Evolutionary conservation across 2,329 filamentous ascomycete species (phyloP).

Genomic region (Fusarium protoensiforme): DNA sequence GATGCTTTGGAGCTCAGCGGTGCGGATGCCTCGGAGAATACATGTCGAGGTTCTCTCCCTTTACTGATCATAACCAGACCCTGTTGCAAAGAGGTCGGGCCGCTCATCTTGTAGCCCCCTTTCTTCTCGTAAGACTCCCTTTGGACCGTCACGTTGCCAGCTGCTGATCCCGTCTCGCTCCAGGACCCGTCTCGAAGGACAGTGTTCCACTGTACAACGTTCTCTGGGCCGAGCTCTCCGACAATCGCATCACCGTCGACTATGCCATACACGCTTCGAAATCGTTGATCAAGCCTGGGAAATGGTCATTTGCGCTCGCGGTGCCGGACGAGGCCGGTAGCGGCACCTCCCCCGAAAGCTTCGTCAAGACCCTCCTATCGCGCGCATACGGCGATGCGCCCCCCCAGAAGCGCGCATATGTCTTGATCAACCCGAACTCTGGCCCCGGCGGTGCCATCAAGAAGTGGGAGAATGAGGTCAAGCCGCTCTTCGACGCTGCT

Average conservation of each 20-base stretch:
- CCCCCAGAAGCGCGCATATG: slow-evolving; percentile 81
- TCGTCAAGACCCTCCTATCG: slow-evolving; percentile 73
- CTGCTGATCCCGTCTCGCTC: slow-evolving; percentile 11
- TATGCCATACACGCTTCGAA: slow-evolving; percentile 74
- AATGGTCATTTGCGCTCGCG: slow-evolving; percentile 64
- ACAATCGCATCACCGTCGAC: slow-evolving; percentile 73
- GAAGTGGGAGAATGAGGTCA: slow-evolving; percentile 79
- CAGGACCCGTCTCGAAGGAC: slow-evolving; percentile 41
- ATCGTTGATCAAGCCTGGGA: slow-evolving; percentile 68
- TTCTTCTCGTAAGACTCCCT: slow-evolving; percentile 23
- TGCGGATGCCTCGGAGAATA: slow-evolving; percentile 39
- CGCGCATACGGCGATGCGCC: slow-evolving; percentile 77
- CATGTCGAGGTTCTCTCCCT: background rate
- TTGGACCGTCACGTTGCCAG: background rate
- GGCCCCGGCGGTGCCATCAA: slow-evolving; percentile 82
- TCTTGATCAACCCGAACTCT: slow-evolving; percentile 91
- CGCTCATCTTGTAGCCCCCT: slow-evolving; percentile 40
- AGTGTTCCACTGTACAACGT: slow-evolving; percentile 83
- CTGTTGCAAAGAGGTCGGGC: slow-evolving; percentile 28
- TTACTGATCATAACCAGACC: slow-evolving; percentile 36
- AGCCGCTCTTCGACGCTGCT: slow-evolving; percentile 86
- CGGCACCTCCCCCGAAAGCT: slow-evolving; percentile 62
- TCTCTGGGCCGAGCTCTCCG: slow-evolving; percentile 79
- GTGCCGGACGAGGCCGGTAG: slow-evolving; percentile 29
- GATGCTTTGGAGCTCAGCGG: slow-evolving; percentile 49